Percentiles rank a stretch among this genome's conserved stretches.
Conservation (phyloP, 768 basidiomycete genomes). For the Panaeolus papilionaceus region DNA sequence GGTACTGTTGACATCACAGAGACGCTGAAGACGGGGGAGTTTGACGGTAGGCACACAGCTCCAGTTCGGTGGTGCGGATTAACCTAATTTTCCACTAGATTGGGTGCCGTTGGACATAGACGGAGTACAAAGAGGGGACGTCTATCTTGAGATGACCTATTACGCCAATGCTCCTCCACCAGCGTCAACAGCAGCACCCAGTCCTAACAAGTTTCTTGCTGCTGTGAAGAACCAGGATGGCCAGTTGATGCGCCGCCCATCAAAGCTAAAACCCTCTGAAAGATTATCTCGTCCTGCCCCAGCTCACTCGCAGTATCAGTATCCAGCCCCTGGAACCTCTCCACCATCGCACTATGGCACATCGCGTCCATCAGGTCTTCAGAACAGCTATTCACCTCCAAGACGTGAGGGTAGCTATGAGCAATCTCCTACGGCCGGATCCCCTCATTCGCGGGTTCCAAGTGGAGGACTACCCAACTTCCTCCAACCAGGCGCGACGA, state of each 20-base stretch:
- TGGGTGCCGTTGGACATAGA: slow-evolving; percentile 42
- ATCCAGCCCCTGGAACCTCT: slow-evolving; percentile 24
- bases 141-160: slow-evolving; percentile 95
- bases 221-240: slow-evolving; percentile 31
- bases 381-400: background rate
- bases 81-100: slow-evolving; percentile 27
- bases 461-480: slow-evolving; percentile 8
- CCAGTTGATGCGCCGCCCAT: slow-evolving; percentile 51
- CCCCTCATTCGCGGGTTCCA: background rate
- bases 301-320: slow-evolving; percentile 38
- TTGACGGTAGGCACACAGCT: slow-evolving; percentile 75
- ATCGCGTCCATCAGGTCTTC: slow-evolving; percentile 17
- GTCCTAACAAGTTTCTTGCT: slow-evolving; percentile 28
- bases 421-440: background rate
- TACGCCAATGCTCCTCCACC: slow-evolving; percentile 69
- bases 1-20: slow-evolving; percentile 77
- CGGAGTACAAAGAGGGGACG: slow-evolving; percentile 76
- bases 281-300: slow-evolving; percentile 50
- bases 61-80: background rate
- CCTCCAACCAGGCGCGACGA: slow-evolving; percentile 5
- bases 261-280: slow-evolving; percentile 58
- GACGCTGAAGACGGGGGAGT: slow-evolving; percentile 86
- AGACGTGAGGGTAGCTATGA: slow-evolving; percentile 8
- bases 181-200: slow-evolving; percentile 30
- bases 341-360: slow-evolving; percentile 27